Evolutionary conservation across 257 asterid genomes (phyloP), one percentile per base, ranked within the genome.

Genomic region (Penstemon eatonii): DNA sequence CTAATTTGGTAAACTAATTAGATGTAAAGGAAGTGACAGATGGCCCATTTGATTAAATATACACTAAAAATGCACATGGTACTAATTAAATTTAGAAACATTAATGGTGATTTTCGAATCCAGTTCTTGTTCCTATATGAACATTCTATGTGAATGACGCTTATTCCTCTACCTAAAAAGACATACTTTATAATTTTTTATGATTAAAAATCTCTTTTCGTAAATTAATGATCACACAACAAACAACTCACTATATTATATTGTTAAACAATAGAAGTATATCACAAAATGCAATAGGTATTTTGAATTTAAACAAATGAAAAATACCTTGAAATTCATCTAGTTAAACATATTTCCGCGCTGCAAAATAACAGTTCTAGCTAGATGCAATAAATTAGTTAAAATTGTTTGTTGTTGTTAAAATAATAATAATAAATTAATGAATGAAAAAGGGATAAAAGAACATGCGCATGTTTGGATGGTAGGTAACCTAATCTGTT

Each of bases 401-500:
- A 49, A 49, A n/a, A 9, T 49, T 49, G 10, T 5, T 45, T 45
- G 5, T 9, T 49, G 54, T 49, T 49, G 15, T 49, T 49, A 9
- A n/a, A 9, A 7, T 9, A 8, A 8, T 7, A 55, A 55, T 18
- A 55, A 4, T 55, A 19, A 4, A 33, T 19, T 6, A 55, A 51
- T 12, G 4, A 55, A 18, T 25, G 33, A 7, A 10, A 3, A 25
- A 5, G 60, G 8, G 39, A 25, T 4, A 1, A 19, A 6, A 5
- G 60, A 36, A 25, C 60, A 55, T 55, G 60, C 33, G 60, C 60
- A 55, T 19, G 60, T 55, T 55, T 55, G 41, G 60, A 55, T 18
- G 81, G 85, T 81, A 70, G 84, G 85, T 64, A 73, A 70, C 68
- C 69, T 70, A 75, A 79, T 80, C 45, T 66, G 37, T 46, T 11